Evolutionary conservation across 176 grass and related monocot genomes (phyloP).

Genomic region (Ensete glaucum): DNA sequence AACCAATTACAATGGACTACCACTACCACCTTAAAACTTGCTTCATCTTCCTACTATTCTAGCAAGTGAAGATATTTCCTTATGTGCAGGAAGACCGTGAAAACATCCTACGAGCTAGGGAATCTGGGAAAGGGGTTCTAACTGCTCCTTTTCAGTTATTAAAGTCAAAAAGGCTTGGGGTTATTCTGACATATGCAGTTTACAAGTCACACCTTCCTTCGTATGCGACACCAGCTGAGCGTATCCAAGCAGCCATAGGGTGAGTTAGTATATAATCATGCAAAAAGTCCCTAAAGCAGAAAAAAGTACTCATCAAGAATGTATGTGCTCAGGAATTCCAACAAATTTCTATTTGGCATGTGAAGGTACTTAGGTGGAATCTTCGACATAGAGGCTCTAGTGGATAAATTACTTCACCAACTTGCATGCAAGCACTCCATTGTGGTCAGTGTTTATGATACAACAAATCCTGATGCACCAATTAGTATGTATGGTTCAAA

Average conservation of each 20-base stretch:
- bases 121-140: slow-evolving; percentile 84
- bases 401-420: slow-evolving; percentile 90
- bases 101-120: slow-evolving; percentile 67
- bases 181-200: slow-evolving; percentile 84
- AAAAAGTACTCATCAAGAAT: not conserved
- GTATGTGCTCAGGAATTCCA: not conserved
- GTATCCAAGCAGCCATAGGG: slow-evolving; percentile 78
- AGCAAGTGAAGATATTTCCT: not conserved
- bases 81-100: slow-evolving; percentile 73
- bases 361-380: slow-evolving; percentile 92
- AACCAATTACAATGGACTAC: not conserved
- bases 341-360: not conserved
- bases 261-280: slow-evolving; percentile 23
- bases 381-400: slow-evolving; percentile 91
- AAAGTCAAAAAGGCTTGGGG: slow-evolving; percentile 80
- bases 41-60: not conserved
- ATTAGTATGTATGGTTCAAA: slow-evolving; percentile 91
- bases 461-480: slow-evolving; percentile 35
- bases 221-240: slow-evolving; percentile 45
- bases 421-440: slow-evolving; percentile 81
- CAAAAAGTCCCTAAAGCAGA: not conserved
- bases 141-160: slow-evolving; percentile 82
- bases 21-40: not conserved
- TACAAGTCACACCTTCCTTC: slow-evolving; percentile 74
- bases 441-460: slow-evolving; percentile 94